Conservation (phyloP, 306 rosid species). For the Citrullus colocynthis region DNA sequence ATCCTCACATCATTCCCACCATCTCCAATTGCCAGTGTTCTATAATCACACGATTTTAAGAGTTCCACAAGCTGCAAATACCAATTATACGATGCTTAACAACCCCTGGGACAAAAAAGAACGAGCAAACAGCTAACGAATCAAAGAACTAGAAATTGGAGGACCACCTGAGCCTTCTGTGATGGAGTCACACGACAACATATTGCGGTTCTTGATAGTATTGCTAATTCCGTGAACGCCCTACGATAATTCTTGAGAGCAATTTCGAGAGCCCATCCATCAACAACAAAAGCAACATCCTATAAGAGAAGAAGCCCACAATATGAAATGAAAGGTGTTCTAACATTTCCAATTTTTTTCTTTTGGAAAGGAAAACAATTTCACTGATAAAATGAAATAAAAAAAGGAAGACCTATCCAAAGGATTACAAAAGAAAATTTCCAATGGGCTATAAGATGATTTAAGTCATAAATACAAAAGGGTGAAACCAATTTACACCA, state of each 20-base stretch:
- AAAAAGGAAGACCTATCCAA: neutral
- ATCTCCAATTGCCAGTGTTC: slow-evolving; percentile 95
- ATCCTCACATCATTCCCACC: slow-evolving; percentile 99
- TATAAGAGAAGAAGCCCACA: slow-evolving; percentile 5
- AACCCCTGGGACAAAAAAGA: neutral
- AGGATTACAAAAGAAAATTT: too few species aligned
- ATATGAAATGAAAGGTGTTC: neutral
- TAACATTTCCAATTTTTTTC: neutral
- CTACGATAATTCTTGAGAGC: slow-evolving; percentile 75
- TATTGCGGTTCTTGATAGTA: slow-evolving; percentile 93
- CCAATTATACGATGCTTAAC: neutral
- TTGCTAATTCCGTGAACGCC: slow-evolving; percentile 89
- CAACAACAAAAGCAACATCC: slow-evolving; percentile 94
- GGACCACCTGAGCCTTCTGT: slow-evolving; percentile 88
- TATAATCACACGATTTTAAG: slow-evolving; percentile 82
- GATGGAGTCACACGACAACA: slow-evolving; percentile 99
- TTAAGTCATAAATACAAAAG: too few species aligned
- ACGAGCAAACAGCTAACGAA: neutral
- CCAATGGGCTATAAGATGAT: too few species aligned
- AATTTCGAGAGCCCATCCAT: slow-evolving; percentile 99
- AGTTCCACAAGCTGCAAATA: slow-evolving; percentile 86
- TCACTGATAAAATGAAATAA: too few species aligned
- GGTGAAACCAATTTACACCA: too few species aligned
- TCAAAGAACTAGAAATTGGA: neutral
- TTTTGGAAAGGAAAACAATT: too few species aligned